Conservation (phyloP, 805 yeast species). For the Zygosaccharomyces bailii region DNA sequence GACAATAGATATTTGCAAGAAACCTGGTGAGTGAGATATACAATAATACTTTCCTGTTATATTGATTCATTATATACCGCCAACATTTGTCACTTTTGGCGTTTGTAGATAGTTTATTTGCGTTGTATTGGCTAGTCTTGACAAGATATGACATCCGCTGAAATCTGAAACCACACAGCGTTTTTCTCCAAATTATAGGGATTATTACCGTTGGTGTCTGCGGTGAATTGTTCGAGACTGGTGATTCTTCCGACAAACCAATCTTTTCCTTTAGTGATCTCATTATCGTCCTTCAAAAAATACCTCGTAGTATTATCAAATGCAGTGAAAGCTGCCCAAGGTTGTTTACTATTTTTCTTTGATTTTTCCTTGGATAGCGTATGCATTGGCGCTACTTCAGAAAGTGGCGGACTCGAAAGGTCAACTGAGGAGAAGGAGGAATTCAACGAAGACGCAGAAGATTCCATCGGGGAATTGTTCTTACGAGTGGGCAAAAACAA, state of each 20-base stretch:
- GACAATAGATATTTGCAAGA: conserved; percentile 74
- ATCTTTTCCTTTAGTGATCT: conserved; percentile 49
- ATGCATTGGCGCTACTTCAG: conserved; percentile 16
- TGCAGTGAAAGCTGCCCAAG: conserved; percentile 93
- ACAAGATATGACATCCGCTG: conserved; percentile 37
- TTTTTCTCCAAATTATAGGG: conserved; percentile 67
- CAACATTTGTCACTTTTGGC: conserved; percentile 1
- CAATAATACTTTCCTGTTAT: not conserved
- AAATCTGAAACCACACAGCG: conserved; percentile 59
- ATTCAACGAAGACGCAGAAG: conserved; percentile 28
- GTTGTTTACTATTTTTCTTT: conserved; percentile 37
- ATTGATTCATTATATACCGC: not conserved
- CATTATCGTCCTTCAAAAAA: conserved; percentile 52
- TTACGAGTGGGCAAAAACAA: conserved; percentile 75
- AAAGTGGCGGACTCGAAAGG: conserved; percentile 33
- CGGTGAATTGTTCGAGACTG: conserved; percentile 52
- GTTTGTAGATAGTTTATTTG: conserved; percentile 24
- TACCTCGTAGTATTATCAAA: conserved; percentile 77
- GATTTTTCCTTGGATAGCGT: conserved; percentile 14
- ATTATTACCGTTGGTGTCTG: conserved; percentile 46
- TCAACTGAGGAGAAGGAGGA: conserved; percentile 37
- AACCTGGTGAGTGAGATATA: conserved; percentile 58
- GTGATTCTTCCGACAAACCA: conserved; percentile 78
- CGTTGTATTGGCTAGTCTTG: conserved; percentile 4
- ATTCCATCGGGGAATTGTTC: conserved; percentile 21